phyloP scores from a whole-genome alignment of 2,329 filamentous ascomycete genomes.

The Beauveria rudraprayagi region DNA sequence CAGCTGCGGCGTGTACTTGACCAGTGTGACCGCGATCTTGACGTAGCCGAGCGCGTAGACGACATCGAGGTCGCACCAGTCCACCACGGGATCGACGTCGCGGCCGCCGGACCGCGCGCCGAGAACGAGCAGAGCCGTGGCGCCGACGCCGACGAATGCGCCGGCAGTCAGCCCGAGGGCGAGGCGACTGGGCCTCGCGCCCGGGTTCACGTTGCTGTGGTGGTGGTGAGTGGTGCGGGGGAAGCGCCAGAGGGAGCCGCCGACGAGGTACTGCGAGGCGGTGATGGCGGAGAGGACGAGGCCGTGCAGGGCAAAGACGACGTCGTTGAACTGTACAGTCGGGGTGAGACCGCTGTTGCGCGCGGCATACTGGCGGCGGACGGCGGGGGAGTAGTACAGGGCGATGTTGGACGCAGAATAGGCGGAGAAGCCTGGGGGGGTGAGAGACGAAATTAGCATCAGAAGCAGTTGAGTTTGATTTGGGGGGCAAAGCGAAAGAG shows the following conservation, averaged over 20 bases:
- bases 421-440: conserved; percentile 53
- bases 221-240: conserved; percentile 19
- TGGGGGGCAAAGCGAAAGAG: too few relatives aligned
- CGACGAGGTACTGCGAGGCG: conserved; percentile 70
- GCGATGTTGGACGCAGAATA: conserved; percentile 68
- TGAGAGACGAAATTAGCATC: background rate
- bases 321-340: conserved; percentile 83
- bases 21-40: conserved; percentile 78
- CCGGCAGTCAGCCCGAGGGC: conserved; percentile 65
- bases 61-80: conserved; percentile 57
- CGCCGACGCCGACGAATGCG: conserved; percentile 52
- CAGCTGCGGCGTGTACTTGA: conserved; percentile 90
- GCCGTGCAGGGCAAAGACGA: conserved; percentile 79
- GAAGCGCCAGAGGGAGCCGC: conserved; percentile 64
- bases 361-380: conserved; percentile 75
- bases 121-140: conserved; percentile 40
- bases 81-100: conserved; percentile 28
- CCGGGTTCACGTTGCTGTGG: conserved; percentile 26
- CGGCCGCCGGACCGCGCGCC: conserved; percentile 22
- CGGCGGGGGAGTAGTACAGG: conserved; percentile 71
- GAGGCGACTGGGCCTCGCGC: conserved; percentile 48
- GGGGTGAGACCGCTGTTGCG: conserved; percentile 69
- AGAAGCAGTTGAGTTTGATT: too few relatives aligned
- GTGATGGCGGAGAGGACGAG: conserved; percentile 62
- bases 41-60: conserved; percentile 71